These are phyloP conservation scores for Macadamia integrifolia DNA, from an alignment of 164 flowering plant genomes.

Conservation along the genomic window DNA sequence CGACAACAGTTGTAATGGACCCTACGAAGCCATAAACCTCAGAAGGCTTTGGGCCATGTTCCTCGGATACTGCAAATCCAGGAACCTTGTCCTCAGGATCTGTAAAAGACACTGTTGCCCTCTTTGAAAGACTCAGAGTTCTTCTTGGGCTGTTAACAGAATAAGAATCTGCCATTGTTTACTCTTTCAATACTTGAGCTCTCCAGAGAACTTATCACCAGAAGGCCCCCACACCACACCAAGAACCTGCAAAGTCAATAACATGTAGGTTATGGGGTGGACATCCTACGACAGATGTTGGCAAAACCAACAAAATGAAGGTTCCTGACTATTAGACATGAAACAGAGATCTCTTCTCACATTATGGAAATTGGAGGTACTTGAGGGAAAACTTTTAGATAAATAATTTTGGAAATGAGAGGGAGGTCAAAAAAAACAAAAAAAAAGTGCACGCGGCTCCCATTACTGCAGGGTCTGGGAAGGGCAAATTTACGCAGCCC, in stretches of 20 bases:
- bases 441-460: no score
- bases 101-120: conserved; percentile 34
- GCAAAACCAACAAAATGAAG: background rate
- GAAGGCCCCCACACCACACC: background rate
- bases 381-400: no score
- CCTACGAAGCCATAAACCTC: conserved; percentile 97
- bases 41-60: conserved; percentile 69
- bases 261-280: background rate
- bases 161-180: conserved; percentile 47
- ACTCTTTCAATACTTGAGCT: conserved; percentile 1
- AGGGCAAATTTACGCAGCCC: no score
- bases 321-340: no score
- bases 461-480: no score
- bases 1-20: conserved; percentile 68
- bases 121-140: conserved; percentile 55
- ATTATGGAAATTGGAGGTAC: no score
- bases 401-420: no score
- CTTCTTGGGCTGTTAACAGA: conserved; percentile 81
- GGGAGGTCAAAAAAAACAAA: no score
- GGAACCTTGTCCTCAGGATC: conserved; percentile 46
- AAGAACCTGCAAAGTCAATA: conserved; percentile 2
- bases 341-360: no score
- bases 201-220: background rate
- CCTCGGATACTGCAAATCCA: conserved; percentile 50
- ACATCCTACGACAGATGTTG: background rate